These are phyloP conservation scores for Penicillium brasilianum DNA, from an alignment of 2,329 filamentous ascomycete species.

Conservation along the genomic window DNA sequence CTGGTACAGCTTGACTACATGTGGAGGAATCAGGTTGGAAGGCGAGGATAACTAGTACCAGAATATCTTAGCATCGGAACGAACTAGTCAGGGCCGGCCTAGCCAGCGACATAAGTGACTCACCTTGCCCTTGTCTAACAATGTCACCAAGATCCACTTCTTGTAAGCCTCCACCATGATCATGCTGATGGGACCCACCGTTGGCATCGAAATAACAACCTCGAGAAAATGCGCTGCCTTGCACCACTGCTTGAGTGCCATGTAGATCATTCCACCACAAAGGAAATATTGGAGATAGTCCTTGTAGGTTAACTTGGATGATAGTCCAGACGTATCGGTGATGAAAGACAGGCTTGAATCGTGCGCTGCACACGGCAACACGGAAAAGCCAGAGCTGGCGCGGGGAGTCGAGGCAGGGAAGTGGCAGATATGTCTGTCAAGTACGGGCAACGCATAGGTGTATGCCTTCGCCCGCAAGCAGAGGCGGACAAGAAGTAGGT, in stretches of 20 bases:
- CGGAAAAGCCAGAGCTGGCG: slow-evolving; percentile 28
- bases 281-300: slow-evolving; percentile 69
- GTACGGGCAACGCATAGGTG: slow-evolving; percentile 45
- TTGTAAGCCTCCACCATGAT: slow-evolving; percentile 90
- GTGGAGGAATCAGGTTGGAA: slow-evolving; percentile 61
- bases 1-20: slow-evolving; percentile 62
- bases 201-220: slow-evolving; percentile 70
- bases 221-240: slow-evolving; percentile 67
- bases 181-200: slow-evolving; percentile 67
- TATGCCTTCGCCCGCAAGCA: slow-evolving; percentile 51
- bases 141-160: slow-evolving; percentile 80
- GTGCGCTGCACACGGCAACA: slow-evolving; percentile 38
- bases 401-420: slow-evolving; percentile 41
- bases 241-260: slow-evolving; percentile 65
- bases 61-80: slow-evolving; percentile 12
- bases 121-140: slow-evolving; percentile 71
- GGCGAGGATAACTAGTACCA: slow-evolving; percentile 49
- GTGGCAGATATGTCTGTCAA: slow-evolving; percentile 50
- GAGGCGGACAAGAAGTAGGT: slow-evolving; percentile 47
- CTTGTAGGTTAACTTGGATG: slow-evolving; percentile 45
- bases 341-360: slow-evolving; percentile 43
- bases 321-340: slow-evolving; percentile 45
- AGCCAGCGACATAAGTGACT: slow-evolving; percentile 28
- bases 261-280: slow-evolving; percentile 67
- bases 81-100: no score